Percentiles rank a stretch among this genome's conserved stretches.
phyloP scores from a whole-genome alignment of 1,284 basidiomycete species.

The Malassezia restricta region DNA sequence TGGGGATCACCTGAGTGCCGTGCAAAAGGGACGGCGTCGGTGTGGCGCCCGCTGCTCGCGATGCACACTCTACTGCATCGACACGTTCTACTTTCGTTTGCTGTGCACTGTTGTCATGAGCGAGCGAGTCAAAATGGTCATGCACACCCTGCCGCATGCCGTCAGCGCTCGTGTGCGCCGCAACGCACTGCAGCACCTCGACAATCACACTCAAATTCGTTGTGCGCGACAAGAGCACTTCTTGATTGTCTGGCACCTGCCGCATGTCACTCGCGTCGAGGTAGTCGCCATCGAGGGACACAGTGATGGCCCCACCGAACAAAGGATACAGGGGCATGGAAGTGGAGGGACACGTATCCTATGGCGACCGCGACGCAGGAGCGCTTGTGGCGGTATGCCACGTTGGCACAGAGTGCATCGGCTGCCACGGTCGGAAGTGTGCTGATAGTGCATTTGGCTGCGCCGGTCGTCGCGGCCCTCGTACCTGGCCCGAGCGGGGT shows the following conservation, averaged over 20 bases:
- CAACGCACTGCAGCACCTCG: constrained; percentile 69
- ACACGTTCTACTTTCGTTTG: constrained; percentile 51
- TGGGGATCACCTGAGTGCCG: constrained; percentile 32
- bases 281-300: constrained; percentile 1
- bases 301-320: constrained; percentile 12
- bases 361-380: not conserved
- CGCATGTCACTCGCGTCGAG: constrained; percentile 59
- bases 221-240: constrained; percentile 68
- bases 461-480: constrained; percentile 19
- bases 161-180: constrained; percentile 53
- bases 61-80: constrained; percentile 8
- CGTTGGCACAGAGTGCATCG: constrained; percentile 4
- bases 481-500: not conserved
- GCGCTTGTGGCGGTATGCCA: not conserved
- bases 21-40: constrained; percentile 21
- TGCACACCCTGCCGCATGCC: constrained; percentile 47
- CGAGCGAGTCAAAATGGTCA: constrained; percentile 81
- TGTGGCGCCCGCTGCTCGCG: constrained; percentile 13
- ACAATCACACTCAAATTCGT: constrained; percentile 67
- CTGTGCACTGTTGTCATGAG: constrained; percentile 74
- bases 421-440: constrained; percentile 9
- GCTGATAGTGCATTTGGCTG: constrained; percentile 19
- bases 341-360: not conserved
- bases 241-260: constrained; percentile 92
- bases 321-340: not conserved